These are phyloP conservation scores for Microsporum ferrugineum DNA, from an alignment of 2,329 filamentous ascomycete species.

Conservation along the genomic window DNA sequence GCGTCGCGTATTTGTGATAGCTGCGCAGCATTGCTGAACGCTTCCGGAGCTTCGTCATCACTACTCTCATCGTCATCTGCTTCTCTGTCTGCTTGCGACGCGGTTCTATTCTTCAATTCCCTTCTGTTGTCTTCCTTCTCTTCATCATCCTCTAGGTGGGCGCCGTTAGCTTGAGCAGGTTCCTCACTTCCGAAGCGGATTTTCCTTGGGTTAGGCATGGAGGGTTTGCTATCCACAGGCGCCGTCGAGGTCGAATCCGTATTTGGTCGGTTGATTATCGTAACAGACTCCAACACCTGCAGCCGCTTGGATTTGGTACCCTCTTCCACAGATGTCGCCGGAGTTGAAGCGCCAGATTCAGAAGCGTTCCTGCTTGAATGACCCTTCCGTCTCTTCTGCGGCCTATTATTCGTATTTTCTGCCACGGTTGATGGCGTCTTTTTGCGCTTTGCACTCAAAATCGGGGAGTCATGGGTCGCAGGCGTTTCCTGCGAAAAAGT, in stretches of 20 bases:
- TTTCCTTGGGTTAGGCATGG: constrained; percentile 20
- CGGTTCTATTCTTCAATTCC: constrained; percentile 15
- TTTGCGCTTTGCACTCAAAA: constrained; percentile 23
- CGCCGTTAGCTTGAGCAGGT: constrained; percentile 10
- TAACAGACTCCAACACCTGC: constrained; percentile 11
- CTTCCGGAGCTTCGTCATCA: constrained; percentile 34
- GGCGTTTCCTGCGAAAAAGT: constrained; percentile 15
- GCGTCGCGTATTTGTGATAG: constrained; percentile 28
- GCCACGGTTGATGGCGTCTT: constrained; percentile 10
- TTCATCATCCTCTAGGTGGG: constrained; percentile 11
- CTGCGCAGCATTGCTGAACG: constrained; percentile 31
- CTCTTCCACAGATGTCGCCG: not conserved
- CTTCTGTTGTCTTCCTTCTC: constrained; percentile 15
- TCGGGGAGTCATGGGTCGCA: constrained; percentile 3
- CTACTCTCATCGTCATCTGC: constrained; percentile 25
- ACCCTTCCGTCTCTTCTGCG: constrained; percentile 7
- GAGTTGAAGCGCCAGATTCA: not conserved
- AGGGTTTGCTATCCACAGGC: not conserved
- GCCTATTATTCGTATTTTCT: constrained; percentile 1
- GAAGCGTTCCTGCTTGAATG: not conserved
- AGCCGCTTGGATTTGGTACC: not conserved
- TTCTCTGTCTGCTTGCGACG: not conserved
- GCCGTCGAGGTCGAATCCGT: constrained; percentile 3
- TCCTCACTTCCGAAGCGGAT: constrained; percentile 35
- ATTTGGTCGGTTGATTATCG: constrained; percentile 7